Evolutionary conservation across 2,329 filamentous ascomycete genomes (phyloP).

Genomic region (Neonectria neomacrospora): DNA sequence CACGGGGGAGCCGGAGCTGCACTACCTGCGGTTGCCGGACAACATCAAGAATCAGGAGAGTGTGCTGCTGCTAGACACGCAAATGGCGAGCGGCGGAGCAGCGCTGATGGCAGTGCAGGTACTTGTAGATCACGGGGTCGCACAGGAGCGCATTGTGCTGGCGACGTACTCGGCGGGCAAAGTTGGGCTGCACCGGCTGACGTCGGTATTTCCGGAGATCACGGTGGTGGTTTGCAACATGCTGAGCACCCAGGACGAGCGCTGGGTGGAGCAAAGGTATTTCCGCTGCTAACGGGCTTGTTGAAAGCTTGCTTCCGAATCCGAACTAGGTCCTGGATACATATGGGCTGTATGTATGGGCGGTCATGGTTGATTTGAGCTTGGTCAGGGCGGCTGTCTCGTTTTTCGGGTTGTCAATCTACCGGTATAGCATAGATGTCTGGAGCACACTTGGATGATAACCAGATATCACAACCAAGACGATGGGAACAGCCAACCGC

Average conservation of each 20-base stretch:
- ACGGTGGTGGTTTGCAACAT: constrained; percentile 87
- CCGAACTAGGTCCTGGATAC: background rate
- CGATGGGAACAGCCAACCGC: background rate
- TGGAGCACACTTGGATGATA: background rate
- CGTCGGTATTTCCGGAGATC: constrained; percentile 88
- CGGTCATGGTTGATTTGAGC: background rate
- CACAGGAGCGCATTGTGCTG: constrained; percentile 85
- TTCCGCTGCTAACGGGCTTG: constrained; percentile 75
- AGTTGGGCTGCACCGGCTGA: constrained; percentile 84
- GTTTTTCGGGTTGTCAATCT: background rate
- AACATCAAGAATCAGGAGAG: constrained; percentile 80
- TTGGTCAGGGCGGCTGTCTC: background rate
- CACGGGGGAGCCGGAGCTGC: constrained; percentile 91
- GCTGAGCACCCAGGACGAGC: constrained; percentile 81
- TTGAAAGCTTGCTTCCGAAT: background rate
- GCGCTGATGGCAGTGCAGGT: constrained; percentile 95
- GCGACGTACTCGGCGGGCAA: constrained; percentile 92
- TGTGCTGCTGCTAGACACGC: constrained; percentile 88
- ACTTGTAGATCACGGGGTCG: constrained; percentile 92
- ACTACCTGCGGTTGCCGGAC: constrained; percentile 83
- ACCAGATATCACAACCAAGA: background rate
- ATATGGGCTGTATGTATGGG: background rate
- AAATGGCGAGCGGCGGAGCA: constrained; percentile 91
- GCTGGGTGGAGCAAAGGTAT: constrained; percentile 92
- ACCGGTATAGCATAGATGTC: background rate